Evolutionary conservation across 192 early-diverging fungal genomes (phyloP).

Genomic region (Rhizoclosmatium globosum): DNA sequence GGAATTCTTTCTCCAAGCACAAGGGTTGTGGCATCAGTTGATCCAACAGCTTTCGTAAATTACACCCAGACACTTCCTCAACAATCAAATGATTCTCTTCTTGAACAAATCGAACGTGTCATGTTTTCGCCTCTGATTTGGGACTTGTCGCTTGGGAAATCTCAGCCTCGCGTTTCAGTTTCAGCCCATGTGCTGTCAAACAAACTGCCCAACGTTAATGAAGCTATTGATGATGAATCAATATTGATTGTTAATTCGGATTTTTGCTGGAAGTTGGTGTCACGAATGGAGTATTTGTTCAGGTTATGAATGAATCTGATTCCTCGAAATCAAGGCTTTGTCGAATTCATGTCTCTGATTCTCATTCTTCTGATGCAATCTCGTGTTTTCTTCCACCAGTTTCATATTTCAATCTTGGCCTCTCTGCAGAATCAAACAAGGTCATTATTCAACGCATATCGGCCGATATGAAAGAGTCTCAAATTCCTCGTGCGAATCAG

Average conservation of each 20-base stretch:
- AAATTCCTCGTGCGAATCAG: constrained; percentile 56
- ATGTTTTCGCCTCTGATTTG: constrained; percentile 40
- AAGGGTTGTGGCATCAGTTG: too few species aligned
- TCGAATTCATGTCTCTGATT: not conserved
- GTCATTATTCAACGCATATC: not conserved
- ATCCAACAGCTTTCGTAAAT: too few species aligned
- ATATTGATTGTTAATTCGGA: not conserved
- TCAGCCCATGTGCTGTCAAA: not conserved
- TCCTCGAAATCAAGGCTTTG: not conserved
- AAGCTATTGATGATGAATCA: constrained; percentile 5
- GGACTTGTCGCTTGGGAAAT: constrained; percentile 46
- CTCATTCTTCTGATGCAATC: not conserved
- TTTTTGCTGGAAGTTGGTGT: not conserved
- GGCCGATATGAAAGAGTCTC: not conserved
- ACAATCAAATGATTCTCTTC: not conserved
- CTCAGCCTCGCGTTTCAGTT: not conserved
- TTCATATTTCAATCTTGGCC: constrained; percentile 1
- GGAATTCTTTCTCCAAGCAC: too few species aligned
- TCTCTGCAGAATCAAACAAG: not conserved
- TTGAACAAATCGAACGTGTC: constrained; percentile 34
- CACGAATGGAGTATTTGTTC: not conserved
- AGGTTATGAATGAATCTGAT: not conserved
- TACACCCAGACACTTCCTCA: too few species aligned
- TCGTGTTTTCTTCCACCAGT: not conserved
- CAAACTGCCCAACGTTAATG: not conserved